A percentile compares a stretch with the other conserved stretches of the same genome.
phyloP scores from a whole-genome alignment of 192 early-diverging fungal species.

The Coemansia sp. region DNA sequence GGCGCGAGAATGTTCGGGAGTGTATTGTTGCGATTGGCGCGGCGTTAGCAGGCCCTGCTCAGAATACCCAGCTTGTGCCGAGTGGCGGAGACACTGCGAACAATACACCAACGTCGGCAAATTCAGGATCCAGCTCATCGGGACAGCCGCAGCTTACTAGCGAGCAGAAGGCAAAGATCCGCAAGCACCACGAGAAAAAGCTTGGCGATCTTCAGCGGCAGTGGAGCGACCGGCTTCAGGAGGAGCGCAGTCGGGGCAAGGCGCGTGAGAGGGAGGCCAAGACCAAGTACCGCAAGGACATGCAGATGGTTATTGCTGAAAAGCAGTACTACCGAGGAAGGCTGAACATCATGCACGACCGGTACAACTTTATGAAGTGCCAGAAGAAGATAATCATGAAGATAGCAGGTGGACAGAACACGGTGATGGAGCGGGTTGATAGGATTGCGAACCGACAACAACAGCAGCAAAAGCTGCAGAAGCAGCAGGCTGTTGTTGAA shows the following conservation, averaged over 20 bases:
- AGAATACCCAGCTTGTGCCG: not conserved
- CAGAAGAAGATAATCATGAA: slow-evolving; percentile 29
- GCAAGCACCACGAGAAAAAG: slow-evolving; percentile 13
- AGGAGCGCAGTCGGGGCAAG: slow-evolving; percentile 1
- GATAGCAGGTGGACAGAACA: slow-evolving; percentile 35
- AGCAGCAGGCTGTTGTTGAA: not conserved
- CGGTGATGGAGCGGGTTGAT: slow-evolving; percentile 27
- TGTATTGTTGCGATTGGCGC: slow-evolving; percentile 20
- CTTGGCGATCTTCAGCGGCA: slow-evolving; percentile 2
- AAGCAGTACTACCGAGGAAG: slow-evolving; percentile 27
- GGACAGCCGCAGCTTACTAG: slow-evolving; percentile 20
- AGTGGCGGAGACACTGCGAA: not conserved
- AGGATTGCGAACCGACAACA: not conserved
- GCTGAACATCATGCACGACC: slow-evolving; percentile 18
- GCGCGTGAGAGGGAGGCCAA: slow-evolving; percentile 2
- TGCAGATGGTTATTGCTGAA: slow-evolving; percentile 17
- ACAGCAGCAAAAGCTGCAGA: not conserved
- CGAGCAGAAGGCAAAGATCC: slow-evolving; percentile 38
- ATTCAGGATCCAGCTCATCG: slow-evolving; percentile 15
- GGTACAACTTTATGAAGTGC: slow-evolving; percentile 16
- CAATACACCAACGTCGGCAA: slow-evolving; percentile 4
- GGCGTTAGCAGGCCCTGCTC: not conserved
- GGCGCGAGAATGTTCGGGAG: slow-evolving; percentile 32
- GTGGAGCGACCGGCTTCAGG: slow-evolving; percentile 2
- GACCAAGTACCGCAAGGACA: slow-evolving; percentile 2